Conservation (phyloP, 306 rosid species). For the Vigna trinervia region DNA sequence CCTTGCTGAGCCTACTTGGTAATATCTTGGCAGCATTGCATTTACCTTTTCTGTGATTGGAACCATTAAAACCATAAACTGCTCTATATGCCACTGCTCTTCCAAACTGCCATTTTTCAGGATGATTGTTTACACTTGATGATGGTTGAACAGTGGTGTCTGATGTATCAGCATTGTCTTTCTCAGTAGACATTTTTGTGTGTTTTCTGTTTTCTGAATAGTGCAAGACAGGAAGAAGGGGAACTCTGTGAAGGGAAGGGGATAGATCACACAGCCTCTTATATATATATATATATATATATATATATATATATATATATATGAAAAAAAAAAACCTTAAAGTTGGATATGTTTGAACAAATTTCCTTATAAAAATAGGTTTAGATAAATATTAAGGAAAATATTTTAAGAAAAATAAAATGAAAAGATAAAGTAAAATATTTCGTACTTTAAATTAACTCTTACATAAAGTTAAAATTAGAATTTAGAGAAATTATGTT, state of each 20-base stretch:
- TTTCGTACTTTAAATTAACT: no score
- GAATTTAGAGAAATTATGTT: no score
- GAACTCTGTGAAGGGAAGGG: constrained; percentile 1
- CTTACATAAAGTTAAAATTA: no score
- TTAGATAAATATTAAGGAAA: no score
- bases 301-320: no score
- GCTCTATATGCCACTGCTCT: constrained; percentile 66
- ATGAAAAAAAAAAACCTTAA: no score
- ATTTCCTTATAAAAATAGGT: no score
- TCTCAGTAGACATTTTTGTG: constrained; percentile 50
- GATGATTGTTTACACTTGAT: constrained; percentile 24
- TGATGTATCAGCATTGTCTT: constrained; percentile 45
- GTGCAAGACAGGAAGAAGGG: constrained; percentile 2
- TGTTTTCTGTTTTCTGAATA: background rate
- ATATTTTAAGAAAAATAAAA: no score
- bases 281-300: no score
- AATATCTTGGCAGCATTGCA: constrained; percentile 40
- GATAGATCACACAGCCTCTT: background rate
- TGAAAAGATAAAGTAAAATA: no score
- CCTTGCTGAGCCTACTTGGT: constrained; percentile 78
- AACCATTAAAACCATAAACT: constrained; percentile 41
- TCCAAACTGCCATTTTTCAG: constrained; percentile 46
- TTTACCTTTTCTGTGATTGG: constrained; percentile 43
- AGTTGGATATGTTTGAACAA: no score
- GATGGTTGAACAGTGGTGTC: constrained; percentile 32